Conservation (phyloP, 164 flowering plant genomes). For the Macadamia tetraphylla region DNA sequence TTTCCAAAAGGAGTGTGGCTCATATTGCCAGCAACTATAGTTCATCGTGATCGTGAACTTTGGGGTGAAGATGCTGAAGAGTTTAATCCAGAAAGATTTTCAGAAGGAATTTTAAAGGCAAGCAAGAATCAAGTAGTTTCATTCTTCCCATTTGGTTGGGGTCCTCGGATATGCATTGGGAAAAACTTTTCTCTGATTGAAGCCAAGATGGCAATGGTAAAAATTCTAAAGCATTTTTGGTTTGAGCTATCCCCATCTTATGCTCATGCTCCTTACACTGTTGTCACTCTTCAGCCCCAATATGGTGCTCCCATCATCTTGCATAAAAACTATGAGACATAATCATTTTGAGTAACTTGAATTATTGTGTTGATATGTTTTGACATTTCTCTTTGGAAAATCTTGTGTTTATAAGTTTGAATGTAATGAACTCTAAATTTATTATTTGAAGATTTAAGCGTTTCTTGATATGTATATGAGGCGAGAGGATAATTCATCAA, state of each 20-base stretch:
- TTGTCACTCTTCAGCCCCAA: constrained; percentile 13
- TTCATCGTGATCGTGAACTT: constrained; percentile 10
- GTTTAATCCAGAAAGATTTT: constrained; percentile 17
- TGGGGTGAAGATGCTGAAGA: constrained; percentile 19
- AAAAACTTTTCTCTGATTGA: constrained; percentile 15
- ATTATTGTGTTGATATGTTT: too few relatives aligned
- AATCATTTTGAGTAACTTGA: too few relatives aligned
- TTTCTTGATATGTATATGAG: too few relatives aligned
- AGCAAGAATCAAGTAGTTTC: constrained; percentile 12
- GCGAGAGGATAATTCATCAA: too few relatives aligned
- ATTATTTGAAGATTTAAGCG: too few relatives aligned
- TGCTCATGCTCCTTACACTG: constrained; percentile 12
- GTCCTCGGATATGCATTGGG: constrained; percentile 16
- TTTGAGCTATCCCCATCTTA: constrained; percentile 13
- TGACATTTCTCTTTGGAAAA: too few relatives aligned
- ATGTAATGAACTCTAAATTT: too few relatives aligned
- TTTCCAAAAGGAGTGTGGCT: constrained; percentile 11
- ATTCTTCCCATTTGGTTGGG: constrained; percentile 20
- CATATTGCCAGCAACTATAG: not conserved
- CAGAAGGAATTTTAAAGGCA: constrained; percentile 12
- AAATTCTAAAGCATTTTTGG: constrained; percentile 11
- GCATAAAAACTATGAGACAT: constrained; percentile 3
- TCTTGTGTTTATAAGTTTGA: too few relatives aligned
- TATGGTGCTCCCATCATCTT: constrained; percentile 17
- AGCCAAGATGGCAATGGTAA: constrained; percentile 16